phyloP scores from a whole-genome alignment of 371 early-diverging fungal genomes.

The Syncephalis plumigaleata region DNA sequence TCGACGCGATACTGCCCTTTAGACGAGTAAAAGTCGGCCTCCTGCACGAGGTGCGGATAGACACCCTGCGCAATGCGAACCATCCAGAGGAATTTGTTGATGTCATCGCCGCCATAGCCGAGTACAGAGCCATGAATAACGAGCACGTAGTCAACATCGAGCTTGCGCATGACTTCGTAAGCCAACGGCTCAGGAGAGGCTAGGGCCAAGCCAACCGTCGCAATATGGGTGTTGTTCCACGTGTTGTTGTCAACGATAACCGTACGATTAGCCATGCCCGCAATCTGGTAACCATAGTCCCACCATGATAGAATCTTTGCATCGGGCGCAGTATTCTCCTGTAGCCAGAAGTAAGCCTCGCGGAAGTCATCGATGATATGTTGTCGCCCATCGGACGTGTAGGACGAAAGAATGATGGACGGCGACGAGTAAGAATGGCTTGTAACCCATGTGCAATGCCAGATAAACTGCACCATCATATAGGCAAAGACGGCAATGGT shows the following conservation, averaged over 20 bases:
- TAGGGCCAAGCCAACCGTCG: conserved; percentile 94
- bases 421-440: conserved; percentile 96
- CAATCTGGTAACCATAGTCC: conserved; percentile 99
- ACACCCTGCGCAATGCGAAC: conserved; percentile 95
- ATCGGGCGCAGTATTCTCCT: conserved; percentile 83
- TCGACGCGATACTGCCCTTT: conserved; percentile 89
- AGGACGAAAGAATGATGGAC: conserved; percentile 92
- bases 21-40: conserved; percentile 69
- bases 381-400: conserved; percentile 67
- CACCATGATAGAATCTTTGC: conserved; percentile 98
- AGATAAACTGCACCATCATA: conserved; percentile 66
- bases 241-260: conserved; percentile 99
- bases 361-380: conserved; percentile 98
- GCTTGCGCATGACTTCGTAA: conserved; percentile 74
- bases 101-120: conserved; percentile 97
- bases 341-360: conserved; percentile 98
- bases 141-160: conserved; percentile 92
- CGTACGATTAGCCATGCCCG: conserved; percentile 95
- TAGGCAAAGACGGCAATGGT: too few relatives aligned
- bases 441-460: conserved; percentile 98
- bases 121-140: conserved; percentile 91
- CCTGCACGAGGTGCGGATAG: conserved; percentile 83
- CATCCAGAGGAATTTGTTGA: conserved; percentile 99
- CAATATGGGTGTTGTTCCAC: conserved; percentile 99
- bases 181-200: conserved; percentile 78